Base-by-base conservation (phyloP, 192 early-diverging fungal genomes). In the Backusella liffmaniae region DNA sequence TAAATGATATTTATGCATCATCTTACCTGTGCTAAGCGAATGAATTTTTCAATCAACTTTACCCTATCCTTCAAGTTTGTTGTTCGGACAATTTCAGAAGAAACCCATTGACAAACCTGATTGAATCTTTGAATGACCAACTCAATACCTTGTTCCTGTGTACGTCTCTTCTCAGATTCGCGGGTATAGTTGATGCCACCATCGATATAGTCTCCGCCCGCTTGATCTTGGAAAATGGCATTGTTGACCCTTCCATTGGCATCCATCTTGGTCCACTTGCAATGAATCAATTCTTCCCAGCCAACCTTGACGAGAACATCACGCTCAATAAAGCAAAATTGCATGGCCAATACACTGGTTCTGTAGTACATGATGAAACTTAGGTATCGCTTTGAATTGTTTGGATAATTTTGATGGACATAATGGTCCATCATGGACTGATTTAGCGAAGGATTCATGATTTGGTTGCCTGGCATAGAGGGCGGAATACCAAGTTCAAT, bases 31-130 rank as follows among this genome's bases (percentile, higher is more conserved):
- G 90, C 90, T 35, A 91, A 83, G 34, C 87, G 79, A 71, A 91
- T 91, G 62, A 90, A 89, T 65, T 90, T 90, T 66, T 90, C 89
- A 30, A 91, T 80, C 13, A 90, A 86, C 39, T 80, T 80, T 13
- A 84, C 86, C 34, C 90, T 78, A 32, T 80, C 74, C 6, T 87
- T 86, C 16, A 86, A 6, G 66, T 81, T 79, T 9, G 39, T 70
- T 23, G 85, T 84, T 56, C 79, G 56, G 10, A 91, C 66, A 42
- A 91, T 89, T 77, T 88, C 86, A 12, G 84, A 83, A 4, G 88
- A 76, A 0, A 90, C 90, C 90, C 90, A 91, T 42, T 85, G 82
- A 59, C 86, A 86, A 5, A 84, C 83, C 1, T 70, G 26, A 41
- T 84, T 84, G 68, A 84, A 84, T 29, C 83, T 36, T 21, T 83